Evolutionary conservation across 2,329 filamentous ascomycete genomes (phyloP).

Genomic region (Xylariaceae sp.): DNA sequence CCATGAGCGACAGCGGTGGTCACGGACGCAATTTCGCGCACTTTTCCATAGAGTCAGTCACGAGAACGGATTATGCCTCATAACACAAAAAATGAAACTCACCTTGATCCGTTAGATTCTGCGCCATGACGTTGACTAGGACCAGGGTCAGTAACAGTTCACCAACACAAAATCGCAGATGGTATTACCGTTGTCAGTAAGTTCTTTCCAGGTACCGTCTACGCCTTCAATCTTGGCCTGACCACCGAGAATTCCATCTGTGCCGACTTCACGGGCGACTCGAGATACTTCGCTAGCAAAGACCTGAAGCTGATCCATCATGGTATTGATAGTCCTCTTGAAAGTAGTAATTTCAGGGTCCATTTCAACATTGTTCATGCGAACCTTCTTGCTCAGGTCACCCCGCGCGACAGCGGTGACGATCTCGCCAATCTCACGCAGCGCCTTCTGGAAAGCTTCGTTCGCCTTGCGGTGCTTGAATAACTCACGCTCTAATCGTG

Average conservation of each 20-base stretch:
- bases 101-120: slow-evolving; percentile 74
- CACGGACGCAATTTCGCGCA: slow-evolving; percentile 79
- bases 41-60: slow-evolving; percentile 35
- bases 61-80: neutral
- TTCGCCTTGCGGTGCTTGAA: slow-evolving; percentile 98
- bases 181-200: slow-evolving; percentile 71
- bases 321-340: slow-evolving; percentile 96
- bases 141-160: slow-evolving; percentile 24
- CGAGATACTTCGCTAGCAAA: slow-evolving; percentile 96
- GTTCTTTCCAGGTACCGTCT: slow-evolving; percentile 94
- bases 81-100: slow-evolving; percentile 17
- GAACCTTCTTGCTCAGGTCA: slow-evolving; percentile 93
- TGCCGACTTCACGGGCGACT: slow-evolving; percentile 91
- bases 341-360: slow-evolving; percentile 97
- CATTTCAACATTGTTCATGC: slow-evolving; percentile 94
- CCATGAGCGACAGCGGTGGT: slow-evolving; percentile 79
- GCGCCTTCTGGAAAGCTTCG: slow-evolving; percentile 94
- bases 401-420: slow-evolving; percentile 93
- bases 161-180: slow-evolving; percentile 13
- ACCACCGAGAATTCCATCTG: slow-evolving; percentile 87
- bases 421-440: slow-evolving; percentile 95
- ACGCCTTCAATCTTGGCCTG: slow-evolving; percentile 92
- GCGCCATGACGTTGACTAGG: slow-evolving; percentile 74
- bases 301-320: slow-evolving; percentile 97
- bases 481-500: slow-evolving; percentile 83